Evolutionary conservation across 2,329 filamentous ascomycete species (phyloP).

Genomic region (Fusarium sp.): DNA sequence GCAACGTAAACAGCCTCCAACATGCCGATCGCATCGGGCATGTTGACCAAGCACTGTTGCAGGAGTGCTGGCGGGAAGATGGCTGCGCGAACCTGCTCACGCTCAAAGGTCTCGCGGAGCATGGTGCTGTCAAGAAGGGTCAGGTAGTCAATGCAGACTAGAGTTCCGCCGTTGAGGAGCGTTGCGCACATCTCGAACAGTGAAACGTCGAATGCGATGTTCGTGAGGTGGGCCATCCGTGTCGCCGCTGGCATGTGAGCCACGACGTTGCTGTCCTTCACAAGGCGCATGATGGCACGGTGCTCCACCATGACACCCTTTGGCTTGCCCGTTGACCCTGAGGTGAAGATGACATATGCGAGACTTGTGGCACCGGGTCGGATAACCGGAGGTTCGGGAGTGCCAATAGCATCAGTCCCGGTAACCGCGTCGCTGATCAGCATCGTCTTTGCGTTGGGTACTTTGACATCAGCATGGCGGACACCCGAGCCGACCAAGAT

Average conservation of each 20-base stretch:
- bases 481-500: too few relatives aligned
- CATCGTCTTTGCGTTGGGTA: too few relatives aligned
- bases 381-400: too few relatives aligned
- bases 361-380: conserved; percentile 6
- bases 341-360: conserved; percentile 38
- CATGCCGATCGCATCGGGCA: background rate
- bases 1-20: conserved; percentile 19
- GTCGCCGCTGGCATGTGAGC: background rate
- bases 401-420: too few relatives aligned
- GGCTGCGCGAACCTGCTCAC: conserved; percentile 11
- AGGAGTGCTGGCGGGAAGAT: conserved; percentile 31
- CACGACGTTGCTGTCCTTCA: background rate
- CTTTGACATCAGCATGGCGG: too few relatives aligned
- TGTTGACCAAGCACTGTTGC: conserved; percentile 30
- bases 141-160: conserved; percentile 20
- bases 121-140: conserved; percentile 2
- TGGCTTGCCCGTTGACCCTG: conserved; percentile 38
- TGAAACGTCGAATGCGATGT: conserved; percentile 25
- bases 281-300: conserved; percentile 1
- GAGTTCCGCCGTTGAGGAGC: conserved; percentile 20
- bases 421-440: too few relatives aligned
- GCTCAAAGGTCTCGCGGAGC: conserved; percentile 13
- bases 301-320: conserved; percentile 27
- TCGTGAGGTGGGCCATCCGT: background rate
- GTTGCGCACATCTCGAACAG: conserved; percentile 20